Evolutionary conservation across 2,329 filamentous ascomycete genomes (phyloP), one percentile per base, ranked within the genome.

Genomic region (Alternaria dauci): DNA sequence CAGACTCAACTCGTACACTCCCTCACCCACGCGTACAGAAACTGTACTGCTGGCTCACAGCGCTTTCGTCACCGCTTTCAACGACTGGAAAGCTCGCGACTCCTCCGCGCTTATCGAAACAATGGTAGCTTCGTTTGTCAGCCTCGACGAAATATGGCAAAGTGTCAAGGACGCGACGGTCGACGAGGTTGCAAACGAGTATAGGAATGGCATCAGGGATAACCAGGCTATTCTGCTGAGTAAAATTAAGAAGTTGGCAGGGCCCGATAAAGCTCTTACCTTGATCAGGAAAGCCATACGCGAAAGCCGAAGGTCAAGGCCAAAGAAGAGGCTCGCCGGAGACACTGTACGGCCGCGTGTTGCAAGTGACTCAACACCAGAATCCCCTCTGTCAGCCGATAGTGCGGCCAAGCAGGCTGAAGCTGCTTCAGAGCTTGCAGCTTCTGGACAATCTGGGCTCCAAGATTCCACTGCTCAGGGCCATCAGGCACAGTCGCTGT

Each of bases 61-160:
- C 32, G 86, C 89, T 0, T 95, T 93, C 68, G 87, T 90, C 69
- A 90, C 91, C 54, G 91, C 91, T 1, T 94, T 95, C 72, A 91
- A 92, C 61, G 88, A 91, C 4, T 95, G 92, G 92, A 93, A 94
- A 78, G 89, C 91, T 2, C 87, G 91, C 53, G 92, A 94, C 74
- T 92, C 91, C 0, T 89, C 89, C 55, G 89, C 91, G 0, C 82
- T 95, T 5, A 88, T 94, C 53, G 90, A 94, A 70, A 89, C 92
- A 56, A 94, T 95, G 91, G 84, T 94, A n/a, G 86, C 92, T 71
- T 91, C 93, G 66, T 94, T 94, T 76, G 91, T 94, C 18, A 91
- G 93, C 73, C 85, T 95, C 2, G 92, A 95, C 71, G 89, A 89
- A 36, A 94, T 94, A 48, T 91, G 91, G 84, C 90, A 93, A 73